Conservation (phyloP, 441 rosid genomes). For the Adansonia gregorii region DNA sequence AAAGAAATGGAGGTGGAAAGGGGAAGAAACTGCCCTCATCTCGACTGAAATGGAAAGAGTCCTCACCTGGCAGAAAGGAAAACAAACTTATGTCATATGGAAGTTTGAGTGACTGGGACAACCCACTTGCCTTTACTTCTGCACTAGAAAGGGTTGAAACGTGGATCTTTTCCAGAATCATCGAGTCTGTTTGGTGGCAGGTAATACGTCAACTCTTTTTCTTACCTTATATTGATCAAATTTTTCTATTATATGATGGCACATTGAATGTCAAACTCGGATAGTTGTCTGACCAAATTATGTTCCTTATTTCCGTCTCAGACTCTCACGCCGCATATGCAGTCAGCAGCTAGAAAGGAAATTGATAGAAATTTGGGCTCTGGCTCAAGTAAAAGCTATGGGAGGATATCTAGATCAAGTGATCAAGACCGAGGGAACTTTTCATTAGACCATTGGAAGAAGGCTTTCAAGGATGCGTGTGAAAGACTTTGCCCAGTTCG, state of each 20-base stretch:
- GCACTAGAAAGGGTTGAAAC: constrained; percentile 89
- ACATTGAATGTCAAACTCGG: neutral
- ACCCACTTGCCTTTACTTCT: constrained; percentile 53
- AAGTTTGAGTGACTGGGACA: constrained; percentile 58
- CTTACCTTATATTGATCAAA: neutral
- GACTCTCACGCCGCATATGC: constrained; percentile 97
- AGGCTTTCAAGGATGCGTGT: constrained; percentile 88
- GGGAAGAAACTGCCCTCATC: constrained; percentile 47
- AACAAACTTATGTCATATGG: constrained; percentile 30
- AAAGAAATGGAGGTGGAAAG: constrained; percentile 42
- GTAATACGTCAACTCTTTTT: constrained; percentile 37
- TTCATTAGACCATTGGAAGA: constrained; percentile 88
- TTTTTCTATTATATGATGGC: constrained; percentile 8
- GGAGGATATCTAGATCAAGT: constrained; percentile 45
- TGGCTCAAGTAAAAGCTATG: constrained; percentile 50
- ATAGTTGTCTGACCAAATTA: constrained; percentile 29
- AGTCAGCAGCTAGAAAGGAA: constrained; percentile 54
- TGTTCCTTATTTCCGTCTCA: constrained; percentile 43
- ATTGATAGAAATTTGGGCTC: constrained; percentile 42
- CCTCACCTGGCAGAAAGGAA: constrained; percentile 46
- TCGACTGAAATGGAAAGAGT: constrained; percentile 64
- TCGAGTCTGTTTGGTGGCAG: constrained; percentile 99
- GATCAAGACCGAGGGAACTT: constrained; percentile 71
- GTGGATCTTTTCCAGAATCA: constrained; percentile 88
- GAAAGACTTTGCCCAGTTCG: constrained; percentile 96